These are phyloP conservation scores for Trametes punicea DNA, from an alignment of 768 basidiomycete genomes.

Conservation along the genomic window DNA sequence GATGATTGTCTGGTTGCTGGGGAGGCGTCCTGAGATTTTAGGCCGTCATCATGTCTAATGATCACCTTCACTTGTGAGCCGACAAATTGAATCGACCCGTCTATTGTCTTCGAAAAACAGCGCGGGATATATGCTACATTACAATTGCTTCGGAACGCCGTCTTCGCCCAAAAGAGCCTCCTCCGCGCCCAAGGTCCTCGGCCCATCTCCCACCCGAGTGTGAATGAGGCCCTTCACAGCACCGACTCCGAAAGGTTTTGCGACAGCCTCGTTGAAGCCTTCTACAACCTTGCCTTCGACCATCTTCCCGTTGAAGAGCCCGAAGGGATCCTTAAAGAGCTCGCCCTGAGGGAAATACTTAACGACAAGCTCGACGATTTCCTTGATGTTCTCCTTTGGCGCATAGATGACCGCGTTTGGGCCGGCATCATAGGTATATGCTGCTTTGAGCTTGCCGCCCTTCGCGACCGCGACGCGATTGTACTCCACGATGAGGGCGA, in stretches of 20 bases:
- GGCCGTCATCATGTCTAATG: no score
- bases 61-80: no score
- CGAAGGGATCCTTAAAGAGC: constrained; percentile 74
- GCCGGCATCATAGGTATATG: constrained; percentile 99
- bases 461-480: constrained; percentile 71
- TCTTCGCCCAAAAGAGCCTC: constrained; percentile 64
- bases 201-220: constrained; percentile 90
- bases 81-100: no score
- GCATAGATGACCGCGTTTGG: constrained; percentile 99
- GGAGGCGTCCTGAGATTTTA: no score
- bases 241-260: constrained; percentile 67
- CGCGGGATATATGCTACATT: neutral
- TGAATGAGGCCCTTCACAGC: constrained; percentile 90
- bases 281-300: constrained; percentile 51
- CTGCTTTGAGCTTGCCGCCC: constrained; percentile 69
- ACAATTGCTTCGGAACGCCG: constrained; percentile 58
- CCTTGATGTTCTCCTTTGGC: constrained; percentile 67
- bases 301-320: constrained; percentile 46
- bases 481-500: constrained; percentile 86
- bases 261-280: constrained; percentile 79
- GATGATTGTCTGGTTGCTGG: no score
- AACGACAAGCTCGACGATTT: constrained; percentile 73
- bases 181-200: constrained; percentile 58
- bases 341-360: constrained; percentile 86
- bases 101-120: no score